Base-by-base conservation (phyloP, 805 yeast species). In the Ogataea corticis region DNA sequence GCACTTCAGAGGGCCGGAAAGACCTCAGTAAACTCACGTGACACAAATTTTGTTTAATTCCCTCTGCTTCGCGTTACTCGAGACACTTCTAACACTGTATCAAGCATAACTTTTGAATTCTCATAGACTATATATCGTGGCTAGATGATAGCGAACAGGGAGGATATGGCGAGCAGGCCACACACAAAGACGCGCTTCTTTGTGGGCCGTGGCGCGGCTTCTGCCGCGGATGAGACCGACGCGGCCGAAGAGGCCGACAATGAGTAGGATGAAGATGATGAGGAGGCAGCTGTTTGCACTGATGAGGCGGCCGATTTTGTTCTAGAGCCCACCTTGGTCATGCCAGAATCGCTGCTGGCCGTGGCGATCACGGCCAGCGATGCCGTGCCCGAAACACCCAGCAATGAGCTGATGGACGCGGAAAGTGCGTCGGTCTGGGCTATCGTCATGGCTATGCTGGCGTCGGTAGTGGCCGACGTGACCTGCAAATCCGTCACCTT, bases 401-500 rank as follows among this genome's bases (percentile, higher is more conserved):
- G 35, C 11, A 48, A n/a, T 11, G 39, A 27, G 18, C 34, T 25
- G 10, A 33, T 36, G 13, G 45, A 19, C 14, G 39, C 14, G 19
- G 38, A 29, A 23, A 48, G 13, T n/a, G 50, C 30, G 2, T 46
- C 38, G n/a, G 44, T 49, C 27, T 37, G 23, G 9, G 40, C 40
- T 15, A 37, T 37, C 3, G 40, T 27, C 40, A 37, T 37, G 23
- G 32, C 32, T 32, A 37, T 30, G 21, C 31, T 37, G 18, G 46
- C 31, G 11, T 49, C 19, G 30, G 48, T 28, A 13, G 36, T 7
- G 21, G 40, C 45, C 17, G 55, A 41, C 15, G 54, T 42, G 7
- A 54, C 44, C 42, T 50, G 41, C 11, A 56, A 29, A 14, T 50
- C 36, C 9, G 59, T 56, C 16, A 49, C 52, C 44, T 52, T 47